Base-by-base conservation (phyloP, 192 early-diverging fungal genomes). In the Umbelopsis vinacea region DNA sequence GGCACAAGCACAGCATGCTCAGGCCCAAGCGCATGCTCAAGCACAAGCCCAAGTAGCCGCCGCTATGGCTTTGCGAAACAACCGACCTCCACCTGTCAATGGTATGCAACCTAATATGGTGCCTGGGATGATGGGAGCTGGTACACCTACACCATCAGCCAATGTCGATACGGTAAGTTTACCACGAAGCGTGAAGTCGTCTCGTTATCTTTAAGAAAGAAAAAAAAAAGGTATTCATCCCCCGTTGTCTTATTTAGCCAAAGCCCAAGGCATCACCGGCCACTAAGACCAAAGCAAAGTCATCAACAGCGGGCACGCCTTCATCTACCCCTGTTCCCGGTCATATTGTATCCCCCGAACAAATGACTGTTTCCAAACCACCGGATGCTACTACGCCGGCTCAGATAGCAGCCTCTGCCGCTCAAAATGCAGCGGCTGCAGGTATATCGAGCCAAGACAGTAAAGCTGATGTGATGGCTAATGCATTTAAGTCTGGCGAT, bases 261-360 rank as follows among this genome's bases (percentile, higher is more conserved):
- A 63, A 63, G 57, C 57, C 57, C 33, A 63, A 63, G 57, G 57
- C 57, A 37, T 63, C 57, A n/a, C 57, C 57, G 11, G 57, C 57
- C 4, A 57, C 12, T 15, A 63, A 63, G 57, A 35, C 55, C 29
- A 60, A 60, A 50, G 48, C 19, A 11, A 43, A 43, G 6, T 33
- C 6, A 63, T 38, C 26, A 63, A 12, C 57, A 3, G 57, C 57
- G 5, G 33, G 33, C 57, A 63, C 57, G 7, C 57, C 57, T n/a
- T 63, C 57, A 37, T 17, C 57, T 0, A 63, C 57, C 0, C 57
- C 57, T 19, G 33, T 63, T 0, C 57, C 57, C 3, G n/a, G 29
- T 8, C 57, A 63, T 35, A 63, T 63, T 17, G 57, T 63, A 38
- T 63, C 57, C 5, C 57, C 57, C 4, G 57, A 63, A 19, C 57